Base-by-base conservation (phyloP, 768 basidiomycete genomes). In the Wakefieldia striispora region DNA sequence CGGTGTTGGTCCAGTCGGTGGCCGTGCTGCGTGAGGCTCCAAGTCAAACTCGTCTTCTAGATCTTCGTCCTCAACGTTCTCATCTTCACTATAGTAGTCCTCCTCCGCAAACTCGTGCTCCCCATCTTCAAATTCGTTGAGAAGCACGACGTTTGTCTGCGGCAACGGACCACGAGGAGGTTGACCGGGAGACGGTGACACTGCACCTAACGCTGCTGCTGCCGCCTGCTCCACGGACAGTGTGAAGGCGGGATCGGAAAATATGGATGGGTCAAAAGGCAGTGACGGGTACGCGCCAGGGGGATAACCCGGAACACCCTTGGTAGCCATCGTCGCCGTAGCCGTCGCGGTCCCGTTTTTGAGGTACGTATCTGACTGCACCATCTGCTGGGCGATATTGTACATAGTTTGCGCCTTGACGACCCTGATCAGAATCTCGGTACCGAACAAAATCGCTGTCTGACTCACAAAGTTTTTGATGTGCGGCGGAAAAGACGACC, bases 341-440 rank as follows among this genome's bases (percentile, higher is more conserved):
- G 56, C 60, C 20, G 62, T 57, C 4, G 60, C 70, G 1, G 67
- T 65, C 55, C 65, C 66, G 60, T 66, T 66, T 69, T 66, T 70
- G 50, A 70, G 62, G 45, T 69, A 68, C 23, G 68, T 51, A 27
- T 68, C 73, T 27, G 74, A 72, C 60, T 74, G 80, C 31, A 72
- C 76, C 73, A 84, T 82, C 66, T 82, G 81, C 57, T 84, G 84
- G 31, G 84, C 84, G 53, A 84, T 79, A 45, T 81, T 75, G 60
- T 83, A 82, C 81, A 85, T 82, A 8, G 80, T 78, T 68, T 79
- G 74, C 49, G 80, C 77, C 73, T 82, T 75, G 47, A 63, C 59
- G 40, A 55, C 61, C 60, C 55, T 63, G 55, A 62, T 71, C 68
- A 70, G 63, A 47, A 49, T n/a, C 17, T 64, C 54, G 55, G 54